A percentile compares a stretch with the other conserved stretches of the same genome.
Evolutionary conservation across 2,329 filamentous ascomycete genomes (phyloP).

Genomic region (Colletotrichum chrysophilum): DNA sequence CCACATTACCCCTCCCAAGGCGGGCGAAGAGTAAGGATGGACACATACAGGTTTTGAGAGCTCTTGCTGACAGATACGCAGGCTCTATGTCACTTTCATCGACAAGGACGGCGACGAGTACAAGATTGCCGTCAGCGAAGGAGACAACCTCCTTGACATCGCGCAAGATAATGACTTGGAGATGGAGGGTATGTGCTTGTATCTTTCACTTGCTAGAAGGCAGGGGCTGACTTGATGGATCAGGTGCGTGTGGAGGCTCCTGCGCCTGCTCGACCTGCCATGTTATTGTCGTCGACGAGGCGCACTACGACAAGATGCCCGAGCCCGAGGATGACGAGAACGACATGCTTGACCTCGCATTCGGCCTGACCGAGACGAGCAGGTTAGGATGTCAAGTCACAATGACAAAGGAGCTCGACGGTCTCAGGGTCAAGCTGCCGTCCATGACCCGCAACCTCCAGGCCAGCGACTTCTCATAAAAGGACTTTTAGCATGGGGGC

Average conservation of each 20-base stretch:
- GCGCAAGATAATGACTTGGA: slow-evolving; percentile 94
- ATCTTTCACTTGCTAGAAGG: rapidly evolving
- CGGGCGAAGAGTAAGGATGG: slow-evolving; percentile 84
- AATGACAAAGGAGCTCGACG: slow-evolving; percentile 91
- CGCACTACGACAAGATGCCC: slow-evolving; percentile 78
- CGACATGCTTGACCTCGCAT: slow-evolving; percentile 90
- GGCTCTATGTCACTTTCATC: slow-evolving; percentile 88
- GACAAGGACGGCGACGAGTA: slow-evolving; percentile 84
- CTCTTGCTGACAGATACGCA: slow-evolving; percentile 36
- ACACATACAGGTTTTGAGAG: background rate
- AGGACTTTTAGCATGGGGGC: background rate
- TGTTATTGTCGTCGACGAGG: slow-evolving; percentile 79
- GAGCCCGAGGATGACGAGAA: slow-evolving; percentile 83
- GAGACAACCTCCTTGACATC: slow-evolving; percentile 94
- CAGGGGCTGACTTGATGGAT: slow-evolving; percentile 24
- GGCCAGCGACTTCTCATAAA: slow-evolving; percentile 81
- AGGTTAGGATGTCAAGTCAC: slow-evolving; percentile 87
- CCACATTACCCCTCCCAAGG: slow-evolving; percentile 82
- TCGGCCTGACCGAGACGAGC: slow-evolving; percentile 85
- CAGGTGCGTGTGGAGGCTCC: slow-evolving; percentile 87
- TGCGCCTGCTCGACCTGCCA: slow-evolving; percentile 95
- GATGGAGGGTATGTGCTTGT: slow-evolving; percentile 77
- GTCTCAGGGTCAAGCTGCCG: slow-evolving; percentile 82
- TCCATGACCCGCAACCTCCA: slow-evolving; percentile 96
- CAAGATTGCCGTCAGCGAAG: slow-evolving; percentile 80